Evolutionary conservation across 306 rosid genomes (phyloP).

Genomic region (Fagus crenata): DNA sequence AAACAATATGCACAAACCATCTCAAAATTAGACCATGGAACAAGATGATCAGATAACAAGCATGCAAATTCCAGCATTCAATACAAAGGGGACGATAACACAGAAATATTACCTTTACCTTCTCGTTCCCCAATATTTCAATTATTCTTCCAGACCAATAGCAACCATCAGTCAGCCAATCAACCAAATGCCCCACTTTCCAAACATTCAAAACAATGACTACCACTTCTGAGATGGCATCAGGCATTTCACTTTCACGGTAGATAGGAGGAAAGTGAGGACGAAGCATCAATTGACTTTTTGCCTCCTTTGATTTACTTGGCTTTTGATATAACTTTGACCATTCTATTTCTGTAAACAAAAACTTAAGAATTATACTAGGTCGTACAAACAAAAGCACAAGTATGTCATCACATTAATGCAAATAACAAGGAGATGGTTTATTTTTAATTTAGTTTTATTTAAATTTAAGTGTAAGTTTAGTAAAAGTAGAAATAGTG

Average conservation of each 20-base stretch:
- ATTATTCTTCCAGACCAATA: constrained; percentile 72
- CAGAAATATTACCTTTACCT: constrained; percentile 53
- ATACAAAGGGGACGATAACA: constrained; percentile 5
- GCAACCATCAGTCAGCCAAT: constrained; percentile 70
- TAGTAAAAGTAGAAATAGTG: no score
- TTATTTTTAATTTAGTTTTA: no score
- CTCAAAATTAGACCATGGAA: not conserved
- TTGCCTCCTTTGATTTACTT: constrained; percentile 22
- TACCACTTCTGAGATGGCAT: constrained; percentile 42
- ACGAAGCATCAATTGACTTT: constrained; percentile 61
- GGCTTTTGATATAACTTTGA: constrained; percentile 50
- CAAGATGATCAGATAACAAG: not conserved
- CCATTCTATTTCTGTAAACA: constrained; percentile 55
- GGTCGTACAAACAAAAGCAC: not conserved
- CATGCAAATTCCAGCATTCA: constrained; percentile 7
- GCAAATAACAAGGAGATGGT: not conserved
- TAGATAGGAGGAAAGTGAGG: constrained; percentile 61
- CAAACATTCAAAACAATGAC: constrained; percentile 47
- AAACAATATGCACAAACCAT: not conserved
- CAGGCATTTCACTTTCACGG: constrained; percentile 49
- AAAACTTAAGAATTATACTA: constrained; percentile 1
- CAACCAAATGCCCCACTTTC: constrained; percentile 88
- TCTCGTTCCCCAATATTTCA: constrained; percentile 45
- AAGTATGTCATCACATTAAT: constrained; percentile 8
- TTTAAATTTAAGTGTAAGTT: no score